Evolutionary conservation across 495 filamentous ascomycete species (phyloP).

Genomic region (Pyronema domesticum): DNA sequence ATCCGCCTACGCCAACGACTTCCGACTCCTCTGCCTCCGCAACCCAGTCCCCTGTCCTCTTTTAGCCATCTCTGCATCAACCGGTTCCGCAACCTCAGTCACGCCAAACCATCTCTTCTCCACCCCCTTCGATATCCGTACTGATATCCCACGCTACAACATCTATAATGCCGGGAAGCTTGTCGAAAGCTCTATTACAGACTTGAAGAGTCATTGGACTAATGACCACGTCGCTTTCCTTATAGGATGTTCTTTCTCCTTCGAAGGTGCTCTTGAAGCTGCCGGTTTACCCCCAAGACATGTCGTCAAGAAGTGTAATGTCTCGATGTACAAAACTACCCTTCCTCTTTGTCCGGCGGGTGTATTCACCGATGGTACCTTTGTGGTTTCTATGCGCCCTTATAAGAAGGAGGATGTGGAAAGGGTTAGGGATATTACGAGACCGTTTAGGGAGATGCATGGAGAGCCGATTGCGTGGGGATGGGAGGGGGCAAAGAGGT

Average conservation of each 20-base stretch:
- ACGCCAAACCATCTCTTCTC: conserved; percentile 9
- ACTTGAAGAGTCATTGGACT: conserved; percentile 33
- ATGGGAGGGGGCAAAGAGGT: conserved; percentile 31
- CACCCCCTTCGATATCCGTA: conserved; percentile 29
- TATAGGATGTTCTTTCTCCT: conserved; percentile 41
- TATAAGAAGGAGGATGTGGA: conserved; percentile 32
- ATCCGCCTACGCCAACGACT: conserved; percentile 33
- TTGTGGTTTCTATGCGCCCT: conserved; percentile 39
- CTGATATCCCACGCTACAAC: conserved; percentile 36
- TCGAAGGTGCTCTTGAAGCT: conserved; percentile 32
- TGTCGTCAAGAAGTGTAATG: conserved; percentile 20
- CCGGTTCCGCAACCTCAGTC: conserved; percentile 20
- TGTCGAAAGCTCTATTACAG: neutral
- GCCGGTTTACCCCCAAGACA: conserved; percentile 33
- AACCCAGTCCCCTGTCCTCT: conserved; percentile 44
- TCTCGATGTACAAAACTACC: conserved; percentile 38
- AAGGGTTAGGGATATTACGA: conserved; percentile 32
- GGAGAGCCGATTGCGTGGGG: conserved; percentile 45
- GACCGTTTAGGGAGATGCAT: conserved; percentile 32
- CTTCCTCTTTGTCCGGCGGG: conserved; percentile 34
- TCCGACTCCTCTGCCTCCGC: conserved; percentile 34
- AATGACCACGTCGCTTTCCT: conserved; percentile 36
- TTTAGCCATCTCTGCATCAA: conserved; percentile 27
- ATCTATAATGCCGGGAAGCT: conserved; percentile 31
- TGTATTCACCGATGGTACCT: conserved; percentile 32